phyloP scores from a whole-genome alignment of 345 rosid genomes.

The Moringa oleifera region DNA sequence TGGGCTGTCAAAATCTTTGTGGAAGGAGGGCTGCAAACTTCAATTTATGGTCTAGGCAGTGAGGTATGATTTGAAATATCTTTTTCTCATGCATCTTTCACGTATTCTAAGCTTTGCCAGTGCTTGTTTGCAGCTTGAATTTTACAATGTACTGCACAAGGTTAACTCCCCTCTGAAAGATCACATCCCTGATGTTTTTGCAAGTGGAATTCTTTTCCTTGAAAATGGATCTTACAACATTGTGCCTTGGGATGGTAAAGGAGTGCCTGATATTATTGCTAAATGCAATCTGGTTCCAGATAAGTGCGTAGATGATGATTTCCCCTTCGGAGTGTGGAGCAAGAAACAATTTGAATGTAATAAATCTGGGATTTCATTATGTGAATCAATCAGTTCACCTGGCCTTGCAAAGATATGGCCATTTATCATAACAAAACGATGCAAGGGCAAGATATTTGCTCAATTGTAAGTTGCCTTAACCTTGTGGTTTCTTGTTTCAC shows the following conservation, averaged over 20 bases:
- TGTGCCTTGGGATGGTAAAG: slow-evolving; percentile 90
- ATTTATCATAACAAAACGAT: slow-evolving; percentile 72
- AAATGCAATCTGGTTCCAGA: slow-evolving; percentile 39
- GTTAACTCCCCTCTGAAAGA: slow-evolving; percentile 53
- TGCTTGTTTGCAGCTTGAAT: slow-evolving; percentile 69
- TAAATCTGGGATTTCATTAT: slow-evolving; percentile 37
- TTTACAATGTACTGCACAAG: slow-evolving; percentile 45
- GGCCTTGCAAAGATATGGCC: slow-evolving; percentile 64
- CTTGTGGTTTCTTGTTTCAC: slow-evolving; percentile 2
- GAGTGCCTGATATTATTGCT: slow-evolving; percentile 53
- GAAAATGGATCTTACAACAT: slow-evolving; percentile 59
- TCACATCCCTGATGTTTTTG: slow-evolving; percentile 67
- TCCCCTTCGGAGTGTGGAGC: slow-evolving; percentile 79
- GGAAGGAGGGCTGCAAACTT: slow-evolving; percentile 79
- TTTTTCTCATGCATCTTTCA: slow-evolving; percentile 7
- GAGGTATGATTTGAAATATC: slow-evolving; percentile 47
- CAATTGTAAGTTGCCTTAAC: slow-evolving; percentile 54
- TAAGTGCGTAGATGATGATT: slow-evolving; percentile 34
- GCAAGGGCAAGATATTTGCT: slow-evolving; percentile 88
- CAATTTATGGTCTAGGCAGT: slow-evolving; percentile 76
- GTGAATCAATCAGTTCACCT: slow-evolving; percentile 30
- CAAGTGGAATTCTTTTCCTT: slow-evolving; percentile 68
- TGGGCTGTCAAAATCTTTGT: slow-evolving; percentile 70
- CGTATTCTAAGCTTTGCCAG: slow-evolving; percentile 19
- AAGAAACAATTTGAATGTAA: slow-evolving; percentile 57